Evolutionary conservation across 1,284 basidiomycete genomes (phyloP).

Genomic region (Schizopora paradoxa): DNA sequence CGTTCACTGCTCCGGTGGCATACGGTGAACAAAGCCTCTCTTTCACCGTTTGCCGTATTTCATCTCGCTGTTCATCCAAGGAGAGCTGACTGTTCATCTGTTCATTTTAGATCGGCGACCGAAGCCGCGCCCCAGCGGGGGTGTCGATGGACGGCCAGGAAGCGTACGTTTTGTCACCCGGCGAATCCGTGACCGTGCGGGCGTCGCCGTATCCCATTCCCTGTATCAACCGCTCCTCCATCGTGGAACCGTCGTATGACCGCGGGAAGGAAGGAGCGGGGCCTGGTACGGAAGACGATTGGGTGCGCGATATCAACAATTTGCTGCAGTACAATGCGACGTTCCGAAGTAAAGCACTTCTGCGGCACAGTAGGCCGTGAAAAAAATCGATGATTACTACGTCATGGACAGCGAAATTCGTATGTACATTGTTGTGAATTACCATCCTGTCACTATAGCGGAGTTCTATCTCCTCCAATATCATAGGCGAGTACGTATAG

Average conservation of each 20-base stretch:
- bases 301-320: slow-evolving; percentile 96
- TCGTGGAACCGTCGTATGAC: slow-evolving; percentile 38
- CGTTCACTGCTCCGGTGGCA: background rate
- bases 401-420: no score
- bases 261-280: slow-evolving; percentile 36
- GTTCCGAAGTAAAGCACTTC: slow-evolving; percentile 80
- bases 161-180: slow-evolving; percentile 73
- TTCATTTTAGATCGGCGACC: slow-evolving; percentile 66
- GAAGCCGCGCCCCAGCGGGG: slow-evolving; percentile 81
- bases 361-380: slow-evolving; percentile 50
- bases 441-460: no score
- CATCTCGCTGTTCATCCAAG: background rate
- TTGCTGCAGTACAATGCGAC: slow-evolving; percentile 88
- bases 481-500: no score
- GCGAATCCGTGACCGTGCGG: slow-evolving; percentile 81
- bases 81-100: background rate
- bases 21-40: slow-evolving; percentile 7
- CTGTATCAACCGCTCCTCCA: slow-evolving; percentile 82
- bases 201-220: slow-evolving; percentile 89
- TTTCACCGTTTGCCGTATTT: background rate
- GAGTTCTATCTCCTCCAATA: no score
- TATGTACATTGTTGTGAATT: no score
- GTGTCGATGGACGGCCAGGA: slow-evolving; percentile 91
- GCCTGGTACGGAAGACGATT: slow-evolving; percentile 85
- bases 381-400: no score